These are phyloP conservation scores for Starmerella bombi DNA, from an alignment of 805 yeast species.

Conservation along the genomic window DNA sequence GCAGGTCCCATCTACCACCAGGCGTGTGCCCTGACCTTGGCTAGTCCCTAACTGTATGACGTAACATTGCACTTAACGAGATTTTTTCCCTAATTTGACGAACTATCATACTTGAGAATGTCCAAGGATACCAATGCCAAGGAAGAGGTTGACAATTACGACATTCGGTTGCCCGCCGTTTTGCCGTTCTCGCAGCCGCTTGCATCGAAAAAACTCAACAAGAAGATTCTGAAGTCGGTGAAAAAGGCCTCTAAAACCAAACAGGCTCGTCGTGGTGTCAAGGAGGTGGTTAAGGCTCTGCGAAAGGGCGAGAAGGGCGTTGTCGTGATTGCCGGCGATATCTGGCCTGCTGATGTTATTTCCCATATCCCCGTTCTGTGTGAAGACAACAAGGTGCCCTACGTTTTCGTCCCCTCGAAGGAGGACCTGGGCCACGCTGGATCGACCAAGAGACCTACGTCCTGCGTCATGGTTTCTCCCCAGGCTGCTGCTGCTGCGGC, in stretches of 20 bases:
- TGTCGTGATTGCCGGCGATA: slow-evolving; percentile 94
- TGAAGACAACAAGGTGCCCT: slow-evolving; percentile 88
- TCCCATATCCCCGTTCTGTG: slow-evolving; percentile 95
- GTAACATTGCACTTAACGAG: too few relatives aligned
- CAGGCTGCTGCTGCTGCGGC: slow-evolving; percentile 41
- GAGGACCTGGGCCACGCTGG: slow-evolving; percentile 98
- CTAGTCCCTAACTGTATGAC: too few relatives aligned
- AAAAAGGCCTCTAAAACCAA: slow-evolving; percentile 97
- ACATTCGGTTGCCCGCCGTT: slow-evolving; percentile 75
- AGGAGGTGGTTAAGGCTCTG: slow-evolving; percentile 94
- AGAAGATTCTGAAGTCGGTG: slow-evolving; percentile 86
- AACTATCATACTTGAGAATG: slow-evolving; percentile 6
- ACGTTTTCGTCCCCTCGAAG: slow-evolving; percentile 86
- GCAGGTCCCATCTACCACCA: too few relatives aligned
- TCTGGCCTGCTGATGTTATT: slow-evolving; percentile 92
- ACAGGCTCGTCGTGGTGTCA: slow-evolving; percentile 96
- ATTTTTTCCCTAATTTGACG: too few relatives aligned
- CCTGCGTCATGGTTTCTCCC: slow-evolving; percentile 94
- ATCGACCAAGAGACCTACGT: slow-evolving; percentile 97
- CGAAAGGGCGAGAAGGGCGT: slow-evolving; percentile 97
- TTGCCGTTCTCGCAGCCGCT: slow-evolving; percentile 88
- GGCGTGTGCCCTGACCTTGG: too few relatives aligned
- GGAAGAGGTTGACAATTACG: slow-evolving; percentile 53
- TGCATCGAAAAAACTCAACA: slow-evolving; percentile 91
- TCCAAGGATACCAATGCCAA: slow-evolving; percentile 16